Conservation (phyloP, 192 early-diverging fungal genomes). For the Coemansia sp. region DNA sequence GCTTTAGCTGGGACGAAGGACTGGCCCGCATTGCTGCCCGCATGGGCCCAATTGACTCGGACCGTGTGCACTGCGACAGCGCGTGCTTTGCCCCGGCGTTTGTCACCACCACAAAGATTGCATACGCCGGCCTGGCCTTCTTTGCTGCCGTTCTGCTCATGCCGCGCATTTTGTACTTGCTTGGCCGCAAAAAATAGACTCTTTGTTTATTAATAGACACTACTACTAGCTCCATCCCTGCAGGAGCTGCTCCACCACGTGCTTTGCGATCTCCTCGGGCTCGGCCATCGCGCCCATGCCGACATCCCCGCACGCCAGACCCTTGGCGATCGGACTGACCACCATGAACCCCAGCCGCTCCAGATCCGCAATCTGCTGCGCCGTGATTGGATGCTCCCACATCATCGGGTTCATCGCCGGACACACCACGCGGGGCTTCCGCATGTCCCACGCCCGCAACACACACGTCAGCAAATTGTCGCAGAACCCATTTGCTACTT, state of each 20-base stretch:
- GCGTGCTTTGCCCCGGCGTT: conserved; percentile 50
- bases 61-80: conserved; percentile 27
- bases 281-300: conserved; percentile 93
- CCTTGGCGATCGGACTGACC: conserved; percentile 78
- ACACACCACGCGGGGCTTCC: conserved; percentile 71
- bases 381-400: conserved; percentile 93
- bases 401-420: conserved; percentile 99
- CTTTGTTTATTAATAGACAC: neutral
- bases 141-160: conserved; percentile 34
- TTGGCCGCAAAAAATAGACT: neutral
- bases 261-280: conserved; percentile 59
- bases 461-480: conserved; percentile 94
- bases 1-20: conserved; percentile 58
- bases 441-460: conserved; percentile 83
- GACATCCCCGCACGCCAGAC: conserved; percentile 87
- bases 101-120: conserved; percentile 26
- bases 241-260: conserved; percentile 25
- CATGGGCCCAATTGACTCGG: conserved; percentile 14
- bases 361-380: conserved; percentile 63
- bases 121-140: conserved; percentile 33
- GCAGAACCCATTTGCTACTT: conserved; percentile 85
- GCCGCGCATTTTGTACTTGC: conserved; percentile 11
- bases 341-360: conserved; percentile 62
- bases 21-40: conserved; percentile 18
- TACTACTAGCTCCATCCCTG: neutral